Percentiles rank a stretch among this genome's conserved stretches.
phyloP scores from a whole-genome alignment of 2,329 filamentous ascomycete species.

The Pseudogymnoascus sp. region DNA sequence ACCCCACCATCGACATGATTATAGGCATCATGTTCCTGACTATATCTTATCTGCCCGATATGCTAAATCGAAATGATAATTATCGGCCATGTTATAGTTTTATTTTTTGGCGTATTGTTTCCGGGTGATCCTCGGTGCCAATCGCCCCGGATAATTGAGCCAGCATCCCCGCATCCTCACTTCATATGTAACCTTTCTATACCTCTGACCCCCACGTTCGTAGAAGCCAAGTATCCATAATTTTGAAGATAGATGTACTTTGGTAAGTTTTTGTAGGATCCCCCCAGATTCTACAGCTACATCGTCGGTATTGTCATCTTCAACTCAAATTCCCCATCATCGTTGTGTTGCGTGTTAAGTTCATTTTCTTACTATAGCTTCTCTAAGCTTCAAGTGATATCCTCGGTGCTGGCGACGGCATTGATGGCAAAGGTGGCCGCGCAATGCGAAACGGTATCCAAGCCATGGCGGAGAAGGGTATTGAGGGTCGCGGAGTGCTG shows the following conservation, averaged over 20 bases:
- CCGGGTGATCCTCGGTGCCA: background rate
- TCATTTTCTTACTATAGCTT: background rate
- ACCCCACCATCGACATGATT: background rate
- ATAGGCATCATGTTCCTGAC: background rate
- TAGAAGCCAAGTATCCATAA: background rate
- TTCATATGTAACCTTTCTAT: background rate
- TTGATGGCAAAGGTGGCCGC: slow-evolving; percentile 20
- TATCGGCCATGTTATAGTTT: background rate
- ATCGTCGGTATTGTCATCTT: background rate
- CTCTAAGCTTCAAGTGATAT: slow-evolving; percentile 24
- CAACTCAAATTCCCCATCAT: background rate
- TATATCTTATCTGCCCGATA: background rate
- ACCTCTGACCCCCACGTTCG: background rate
- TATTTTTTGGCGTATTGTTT: background rate
- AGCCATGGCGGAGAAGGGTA: slow-evolving; percentile 46
- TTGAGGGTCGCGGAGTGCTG: slow-evolving; percentile 48
- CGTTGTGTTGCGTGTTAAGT: background rate
- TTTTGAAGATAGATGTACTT: background rate
- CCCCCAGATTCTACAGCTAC: background rate
- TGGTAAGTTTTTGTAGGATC: background rate
- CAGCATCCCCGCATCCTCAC: background rate
- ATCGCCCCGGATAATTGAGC: background rate
- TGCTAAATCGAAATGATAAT: background rate
- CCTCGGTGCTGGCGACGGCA: slow-evolving; percentile 20
- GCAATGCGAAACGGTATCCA: slow-evolving; percentile 37